Conservation (phyloP, 208 protist genomes). For the Strigomonas galati region DNA sequence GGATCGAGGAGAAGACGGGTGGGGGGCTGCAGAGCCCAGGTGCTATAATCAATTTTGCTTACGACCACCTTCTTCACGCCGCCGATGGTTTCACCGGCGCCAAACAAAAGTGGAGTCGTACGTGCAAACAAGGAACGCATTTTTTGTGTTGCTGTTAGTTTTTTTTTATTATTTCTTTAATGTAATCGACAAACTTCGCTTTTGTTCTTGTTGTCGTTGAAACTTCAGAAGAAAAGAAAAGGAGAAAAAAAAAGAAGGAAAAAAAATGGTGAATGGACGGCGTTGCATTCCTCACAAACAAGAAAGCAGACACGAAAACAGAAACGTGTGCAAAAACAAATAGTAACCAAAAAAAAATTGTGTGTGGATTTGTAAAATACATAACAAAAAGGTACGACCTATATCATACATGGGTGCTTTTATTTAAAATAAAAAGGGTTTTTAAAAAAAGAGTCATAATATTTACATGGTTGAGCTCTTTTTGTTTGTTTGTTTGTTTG, state of each 20-base stretch:
- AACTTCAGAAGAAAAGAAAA: conserved; percentile 6
- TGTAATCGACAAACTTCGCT: background rate
- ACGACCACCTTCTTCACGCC: conserved; percentile 61
- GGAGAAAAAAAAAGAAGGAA: background rate
- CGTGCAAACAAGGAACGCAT: conserved; percentile 25
- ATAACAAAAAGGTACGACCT: conserved; percentile 6
- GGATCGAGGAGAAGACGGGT: conserved; percentile 43
- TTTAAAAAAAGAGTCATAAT: no score
- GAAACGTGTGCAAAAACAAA: background rate
- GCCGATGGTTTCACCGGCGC: conserved; percentile 75
- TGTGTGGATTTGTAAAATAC: background rate
- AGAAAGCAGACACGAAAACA: background rate
- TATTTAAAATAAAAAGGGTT: no score
- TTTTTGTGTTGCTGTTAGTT: no score
- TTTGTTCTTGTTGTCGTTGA: background rate
- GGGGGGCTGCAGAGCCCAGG: conserved; percentile 49
- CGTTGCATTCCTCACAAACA: background rate
- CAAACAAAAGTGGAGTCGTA: conserved; percentile 42
- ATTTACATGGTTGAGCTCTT: no score
- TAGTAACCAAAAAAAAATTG: background rate
- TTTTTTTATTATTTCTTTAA: background rate
- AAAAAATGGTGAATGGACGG: background rate
- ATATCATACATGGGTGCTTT: no score
- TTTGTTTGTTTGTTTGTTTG: no score
- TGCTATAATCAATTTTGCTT: conserved; percentile 47